Conservation (phyloP, 768 basidiomycete species). For the Suillus subalutaceus region DNA sequence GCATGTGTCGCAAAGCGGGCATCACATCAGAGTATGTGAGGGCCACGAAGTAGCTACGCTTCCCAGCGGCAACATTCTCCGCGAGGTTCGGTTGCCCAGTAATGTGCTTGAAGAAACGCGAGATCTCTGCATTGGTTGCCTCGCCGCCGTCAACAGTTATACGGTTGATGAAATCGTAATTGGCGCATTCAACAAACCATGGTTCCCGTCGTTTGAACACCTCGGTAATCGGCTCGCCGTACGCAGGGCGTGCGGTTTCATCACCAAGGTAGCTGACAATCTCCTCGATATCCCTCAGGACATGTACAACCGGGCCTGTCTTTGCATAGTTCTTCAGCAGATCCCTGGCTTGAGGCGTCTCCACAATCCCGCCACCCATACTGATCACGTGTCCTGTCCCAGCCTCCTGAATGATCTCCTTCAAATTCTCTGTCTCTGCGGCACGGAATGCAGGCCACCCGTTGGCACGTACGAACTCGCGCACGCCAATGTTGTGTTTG, state of each 20-base stretch:
- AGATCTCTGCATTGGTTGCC: slow-evolving; percentile 53
- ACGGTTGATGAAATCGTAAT: slow-evolving; percentile 82
- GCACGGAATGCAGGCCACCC: slow-evolving; percentile 92
- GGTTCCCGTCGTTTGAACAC: slow-evolving; percentile 84
- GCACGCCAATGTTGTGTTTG: slow-evolving; percentile 61
- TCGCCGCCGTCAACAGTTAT: slow-evolving; percentile 38
- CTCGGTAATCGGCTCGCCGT: slow-evolving; percentile 82
- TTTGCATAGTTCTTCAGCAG: slow-evolving; percentile 67
- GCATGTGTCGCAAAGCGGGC: slow-evolving; percentile 65
- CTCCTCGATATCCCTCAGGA: slow-evolving; percentile 79
- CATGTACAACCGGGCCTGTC: slow-evolving; percentile 73
- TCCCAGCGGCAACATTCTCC: slow-evolving; percentile 50
- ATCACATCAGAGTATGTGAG: slow-evolving; percentile 90
- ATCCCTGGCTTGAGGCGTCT: slow-evolving; percentile 75
- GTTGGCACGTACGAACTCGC: slow-evolving; percentile 75
- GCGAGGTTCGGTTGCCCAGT: slow-evolving; percentile 73
- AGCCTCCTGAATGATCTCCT: slow-evolving; percentile 62
- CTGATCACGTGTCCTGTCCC: slow-evolving; percentile 74
- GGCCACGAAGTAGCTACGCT: slow-evolving; percentile 89
- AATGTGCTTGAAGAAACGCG: slow-evolving; percentile 88
- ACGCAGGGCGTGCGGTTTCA: slow-evolving; percentile 82
- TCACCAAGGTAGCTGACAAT: slow-evolving; percentile 78
- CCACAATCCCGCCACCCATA: slow-evolving; percentile 94
- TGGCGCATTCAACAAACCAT: slow-evolving; percentile 84
- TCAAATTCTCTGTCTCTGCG: slow-evolving; percentile 71